Conservation (phyloP, 768 basidiomycete species). For the Calocybe gangraenosa region DNA sequence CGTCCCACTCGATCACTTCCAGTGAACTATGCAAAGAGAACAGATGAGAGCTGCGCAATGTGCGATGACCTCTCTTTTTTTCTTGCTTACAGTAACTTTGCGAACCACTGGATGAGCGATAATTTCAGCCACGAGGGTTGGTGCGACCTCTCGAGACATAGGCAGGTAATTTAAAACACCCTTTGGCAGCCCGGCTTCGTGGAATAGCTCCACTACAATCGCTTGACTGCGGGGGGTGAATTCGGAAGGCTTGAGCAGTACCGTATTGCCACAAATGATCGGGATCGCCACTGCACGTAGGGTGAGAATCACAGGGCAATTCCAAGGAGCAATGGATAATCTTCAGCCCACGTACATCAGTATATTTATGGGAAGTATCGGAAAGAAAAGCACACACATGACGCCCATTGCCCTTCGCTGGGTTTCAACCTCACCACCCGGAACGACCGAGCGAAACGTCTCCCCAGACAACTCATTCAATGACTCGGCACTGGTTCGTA, state of each 20-base stretch:
- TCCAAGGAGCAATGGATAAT: slow-evolving; percentile 54
- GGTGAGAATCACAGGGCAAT: slow-evolving; percentile 42
- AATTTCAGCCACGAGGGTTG: slow-evolving; percentile 42
- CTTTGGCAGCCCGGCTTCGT: slow-evolving; percentile 56
- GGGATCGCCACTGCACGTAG: slow-evolving; percentile 42
- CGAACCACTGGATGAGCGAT: slow-evolving; percentile 52
- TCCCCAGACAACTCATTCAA: slow-evolving; percentile 38
- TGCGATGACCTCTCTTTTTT: not conserved
- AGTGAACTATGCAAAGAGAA: slow-evolving; percentile 38
- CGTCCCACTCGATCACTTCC: slow-evolving; percentile 52
- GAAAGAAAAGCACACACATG: slow-evolving; percentile 32
- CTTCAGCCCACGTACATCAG: slow-evolving; percentile 27
- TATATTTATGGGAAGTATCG: not conserved
- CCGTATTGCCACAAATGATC: slow-evolving; percentile 53
- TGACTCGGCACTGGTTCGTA: slow-evolving; percentile 31
- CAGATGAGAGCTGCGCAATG: not conserved
- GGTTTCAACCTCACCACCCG: slow-evolving; percentile 41
- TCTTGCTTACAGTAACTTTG: slow-evolving; percentile 43
- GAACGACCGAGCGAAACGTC: slow-evolving; percentile 36
- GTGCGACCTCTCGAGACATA: slow-evolving; percentile 38
- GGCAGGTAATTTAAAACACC: slow-evolving; percentile 58
- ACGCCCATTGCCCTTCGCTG: slow-evolving; percentile 49
- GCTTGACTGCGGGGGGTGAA: slow-evolving; percentile 43
- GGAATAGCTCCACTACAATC: slow-evolving; percentile 41
- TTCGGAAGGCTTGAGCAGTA: slow-evolving; percentile 51